A percentile compares a stretch with the other conserved stretches of the same genome.
phyloP scores from a whole-genome alignment of 345 rosid genomes.

The sweet orange (Citrus sinensis) region DNA sequence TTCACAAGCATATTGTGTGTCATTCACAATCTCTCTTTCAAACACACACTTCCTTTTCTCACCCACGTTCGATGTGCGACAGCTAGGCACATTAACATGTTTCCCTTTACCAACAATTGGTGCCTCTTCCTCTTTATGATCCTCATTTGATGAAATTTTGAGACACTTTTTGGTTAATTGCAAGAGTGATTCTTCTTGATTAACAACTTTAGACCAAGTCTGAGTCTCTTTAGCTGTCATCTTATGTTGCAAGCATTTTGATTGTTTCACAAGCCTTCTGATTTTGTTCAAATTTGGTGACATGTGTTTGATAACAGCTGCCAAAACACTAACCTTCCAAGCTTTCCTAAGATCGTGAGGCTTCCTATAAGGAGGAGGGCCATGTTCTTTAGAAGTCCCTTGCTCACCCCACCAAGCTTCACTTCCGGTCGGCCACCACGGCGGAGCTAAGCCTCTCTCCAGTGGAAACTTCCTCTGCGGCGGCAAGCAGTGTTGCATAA shows the following conservation, averaged over 20 bases:
- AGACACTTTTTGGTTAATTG: constrained; percentile 29
- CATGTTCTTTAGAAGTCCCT: constrained; percentile 34
- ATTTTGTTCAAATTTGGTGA: constrained; percentile 38
- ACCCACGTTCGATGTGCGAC: background rate
- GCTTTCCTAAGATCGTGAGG: constrained; percentile 72
- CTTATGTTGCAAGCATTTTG: constrained; percentile 68
- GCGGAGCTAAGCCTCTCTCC: constrained; percentile 1
- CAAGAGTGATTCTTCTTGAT: constrained; percentile 49
- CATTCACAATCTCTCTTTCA: background rate
- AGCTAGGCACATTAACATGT: background rate
- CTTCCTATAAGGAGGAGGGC: constrained; percentile 61
- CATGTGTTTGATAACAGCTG: constrained; percentile 71
- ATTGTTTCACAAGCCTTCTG: constrained; percentile 50
- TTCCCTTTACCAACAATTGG: background rate
- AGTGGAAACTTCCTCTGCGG: background rate
- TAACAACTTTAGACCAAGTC: constrained; percentile 56
- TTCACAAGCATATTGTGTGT: constrained; percentile 27
- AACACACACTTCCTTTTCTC: constrained; percentile 27
- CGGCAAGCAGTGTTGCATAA: constrained; percentile 41
- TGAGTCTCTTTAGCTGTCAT: constrained; percentile 62
- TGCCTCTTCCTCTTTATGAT: constrained; percentile 10
- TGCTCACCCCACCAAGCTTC: constrained; percentile 13
- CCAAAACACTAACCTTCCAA: constrained; percentile 66
- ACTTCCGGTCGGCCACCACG: constrained; percentile 3
- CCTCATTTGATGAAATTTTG: constrained; percentile 28